Evolutionary conservation across 768 basidiomycete genomes (phyloP).

Genomic region (Tremella yokohamensis): DNA sequence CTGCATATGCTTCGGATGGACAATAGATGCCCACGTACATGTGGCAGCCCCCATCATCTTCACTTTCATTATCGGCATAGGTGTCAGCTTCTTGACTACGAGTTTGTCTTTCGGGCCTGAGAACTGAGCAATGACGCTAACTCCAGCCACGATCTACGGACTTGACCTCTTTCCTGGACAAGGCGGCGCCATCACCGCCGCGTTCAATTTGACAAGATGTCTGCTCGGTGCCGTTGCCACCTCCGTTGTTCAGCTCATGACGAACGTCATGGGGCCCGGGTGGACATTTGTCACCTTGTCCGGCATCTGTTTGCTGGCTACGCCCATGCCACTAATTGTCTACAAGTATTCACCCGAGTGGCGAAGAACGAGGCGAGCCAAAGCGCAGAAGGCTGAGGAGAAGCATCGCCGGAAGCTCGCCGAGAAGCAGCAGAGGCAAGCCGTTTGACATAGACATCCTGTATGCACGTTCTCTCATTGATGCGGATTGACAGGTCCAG

Average conservation of each 20-base stretch:
- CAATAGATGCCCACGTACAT: conserved; percentile 21
- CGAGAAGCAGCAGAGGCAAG: too few species aligned
- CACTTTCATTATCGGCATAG: conserved; percentile 25
- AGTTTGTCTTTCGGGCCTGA: conserved; percentile 9
- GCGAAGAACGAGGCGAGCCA: conserved; percentile 11
- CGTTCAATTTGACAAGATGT: conserved; percentile 47
- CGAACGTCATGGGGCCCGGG: conserved; percentile 36
- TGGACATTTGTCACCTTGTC: conserved; percentile 45
- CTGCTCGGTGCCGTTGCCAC: conserved; percentile 38
- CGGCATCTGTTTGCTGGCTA: conserved; percentile 30
- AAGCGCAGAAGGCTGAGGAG: neutral
- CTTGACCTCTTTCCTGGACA: conserved; percentile 45
- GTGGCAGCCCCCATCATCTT: conserved; percentile 35
- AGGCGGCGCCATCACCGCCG: conserved; percentile 36
- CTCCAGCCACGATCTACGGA: conserved; percentile 14
- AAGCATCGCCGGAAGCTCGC: neutral
- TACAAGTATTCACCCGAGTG: conserved; percentile 25
- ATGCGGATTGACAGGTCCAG: too few species aligned
- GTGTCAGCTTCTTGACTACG: conserved; percentile 20
- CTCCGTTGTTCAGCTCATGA: conserved; percentile 38
- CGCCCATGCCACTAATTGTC: conserved; percentile 35
- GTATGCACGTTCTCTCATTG: too few species aligned
- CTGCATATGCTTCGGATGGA: conserved; percentile 38
- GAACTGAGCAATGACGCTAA: conserved; percentile 8
- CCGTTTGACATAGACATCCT: too few species aligned